Percentiles rank a stretch among this genome's conserved stretches.
phyloP scores from a whole-genome alignment of 345 rosid genomes.

The Clausena lansium region DNA sequence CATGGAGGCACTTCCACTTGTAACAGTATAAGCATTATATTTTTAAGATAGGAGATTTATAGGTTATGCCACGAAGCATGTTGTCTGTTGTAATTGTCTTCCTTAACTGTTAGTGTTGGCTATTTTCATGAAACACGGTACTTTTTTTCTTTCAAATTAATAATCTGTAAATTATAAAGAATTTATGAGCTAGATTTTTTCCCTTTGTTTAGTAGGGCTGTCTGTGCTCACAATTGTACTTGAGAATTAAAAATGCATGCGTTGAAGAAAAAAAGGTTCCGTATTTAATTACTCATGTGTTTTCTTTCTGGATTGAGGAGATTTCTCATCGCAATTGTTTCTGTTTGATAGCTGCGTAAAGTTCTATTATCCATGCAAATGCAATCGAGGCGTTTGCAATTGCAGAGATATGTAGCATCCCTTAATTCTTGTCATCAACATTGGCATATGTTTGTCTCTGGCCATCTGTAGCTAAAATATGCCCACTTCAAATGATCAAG shows the following conservation, averaged over 20 bases:
- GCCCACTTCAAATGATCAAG: background rate
- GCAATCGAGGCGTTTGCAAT: background rate
- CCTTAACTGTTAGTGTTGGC: background rate
- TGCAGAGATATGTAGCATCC: background rate
- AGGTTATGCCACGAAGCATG: background rate
- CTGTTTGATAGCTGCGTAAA: background rate
- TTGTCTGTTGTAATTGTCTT: background rate
- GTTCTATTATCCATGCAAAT: background rate
- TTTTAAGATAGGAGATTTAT: background rate
- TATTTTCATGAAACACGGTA: background rate
- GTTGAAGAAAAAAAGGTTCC: background rate
- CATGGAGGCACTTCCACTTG: slow-evolving; percentile 31
- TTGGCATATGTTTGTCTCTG: background rate
- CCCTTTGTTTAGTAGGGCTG: background rate
- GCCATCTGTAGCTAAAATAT: background rate
- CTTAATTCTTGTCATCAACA: background rate
- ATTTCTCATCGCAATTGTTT: background rate
- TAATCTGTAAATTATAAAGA: background rate
- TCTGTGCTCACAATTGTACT: background rate
- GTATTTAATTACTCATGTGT: no score
- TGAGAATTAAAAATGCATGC: background rate
- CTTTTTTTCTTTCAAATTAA: background rate
- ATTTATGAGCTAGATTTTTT: background rate
- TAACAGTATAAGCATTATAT: slow-evolving; percentile 1
- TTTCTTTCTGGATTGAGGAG: background rate